phyloP scores from a whole-genome alignment of 495 filamentous ascomycete genomes.

The Tuber microsphaerosporum region DNA sequence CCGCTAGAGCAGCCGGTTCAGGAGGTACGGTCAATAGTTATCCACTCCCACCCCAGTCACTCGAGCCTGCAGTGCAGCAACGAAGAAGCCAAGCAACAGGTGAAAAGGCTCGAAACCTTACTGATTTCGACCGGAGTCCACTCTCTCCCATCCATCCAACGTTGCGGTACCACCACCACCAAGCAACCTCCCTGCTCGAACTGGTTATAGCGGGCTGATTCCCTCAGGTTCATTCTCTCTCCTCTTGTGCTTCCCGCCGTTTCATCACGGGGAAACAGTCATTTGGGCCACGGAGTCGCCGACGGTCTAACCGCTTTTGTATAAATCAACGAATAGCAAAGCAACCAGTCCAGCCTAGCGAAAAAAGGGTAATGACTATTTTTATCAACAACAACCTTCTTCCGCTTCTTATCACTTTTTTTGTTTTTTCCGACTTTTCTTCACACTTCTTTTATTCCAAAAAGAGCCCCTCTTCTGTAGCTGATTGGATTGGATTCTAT shows the following conservation, averaged over 20 bases:
- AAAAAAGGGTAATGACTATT: neutral
- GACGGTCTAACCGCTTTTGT: conserved; percentile 23
- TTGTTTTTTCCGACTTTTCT: neutral
- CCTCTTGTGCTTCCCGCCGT: conserved; percentile 25
- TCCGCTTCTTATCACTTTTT: conserved; percentile 4
- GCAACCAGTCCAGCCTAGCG: neutral
- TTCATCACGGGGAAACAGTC: conserved; percentile 19
- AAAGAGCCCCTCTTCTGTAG: neutral
- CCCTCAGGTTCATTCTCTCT: neutral
- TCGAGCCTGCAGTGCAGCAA: neutral
- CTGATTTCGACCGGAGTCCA: conserved; percentile 27
- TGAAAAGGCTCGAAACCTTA: conserved; percentile 2
- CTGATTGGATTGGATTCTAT: neutral
- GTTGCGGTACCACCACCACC: conserved; percentile 29
- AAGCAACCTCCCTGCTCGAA: conserved; percentile 25
- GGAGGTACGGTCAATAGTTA: neutral
- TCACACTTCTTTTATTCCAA: neutral
- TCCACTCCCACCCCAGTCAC: neutral
- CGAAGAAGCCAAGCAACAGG: neutral
- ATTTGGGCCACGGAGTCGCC: conserved; percentile 29
- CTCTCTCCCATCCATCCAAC: conserved; percentile 18
- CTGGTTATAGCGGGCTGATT: conserved; percentile 6
- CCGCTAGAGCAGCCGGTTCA: neutral
- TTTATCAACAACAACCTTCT: conserved; percentile 5
- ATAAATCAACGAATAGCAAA: neutral